Evolutionary conservation across 768 basidiomycete genomes (phyloP), one percentile per base, ranked within the genome.

Genomic region (Russula virescens): DNA sequence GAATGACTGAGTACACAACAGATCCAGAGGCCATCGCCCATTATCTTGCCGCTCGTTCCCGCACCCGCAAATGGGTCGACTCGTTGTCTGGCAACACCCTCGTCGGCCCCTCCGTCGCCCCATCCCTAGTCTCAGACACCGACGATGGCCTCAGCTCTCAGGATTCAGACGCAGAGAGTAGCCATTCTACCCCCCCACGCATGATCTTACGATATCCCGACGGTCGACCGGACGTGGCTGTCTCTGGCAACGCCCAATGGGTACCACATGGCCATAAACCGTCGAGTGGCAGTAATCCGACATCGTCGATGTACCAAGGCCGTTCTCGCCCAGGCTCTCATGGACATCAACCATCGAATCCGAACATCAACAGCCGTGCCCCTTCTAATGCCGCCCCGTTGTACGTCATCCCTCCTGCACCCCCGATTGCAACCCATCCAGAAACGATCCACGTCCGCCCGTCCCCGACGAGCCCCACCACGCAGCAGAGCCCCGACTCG

Each of bases 151-250:
- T 73, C 63, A 70, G 69, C 63, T 71, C 68, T 55, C 71, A 60
- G 58, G 76, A 73, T 7, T 79, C 80, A 5, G 79, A 80, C 68
- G 73, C 71, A 0, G 76, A 72, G 61, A 80, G 78, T 65, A 66
- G 71, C 18, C 75, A 75, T 62, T 81, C 80, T 0, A 68, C 83
- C 13, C 89, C 89, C 1, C 88, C 89, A 4, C 83, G 81, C 68
- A 88, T 91, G 86, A 73, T 89, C 62, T 74, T 90, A 68, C 81
- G 81, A 58, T 91, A 84, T 71, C 77, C 75, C 23, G 83, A 87
- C 69, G 87, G 89, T n/a, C 47, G 66, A 43, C 63, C 66, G 19
- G 66, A 67, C 46, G 54, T 65, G 4, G 26, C 66, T 11, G 60
- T 67, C 34, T 59, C 66, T 3, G 31, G 10, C 2, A 18, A 50